Evolutionary conservation across 345 rosid species (phyloP).

Genomic region (Gossypium anomalum): DNA sequence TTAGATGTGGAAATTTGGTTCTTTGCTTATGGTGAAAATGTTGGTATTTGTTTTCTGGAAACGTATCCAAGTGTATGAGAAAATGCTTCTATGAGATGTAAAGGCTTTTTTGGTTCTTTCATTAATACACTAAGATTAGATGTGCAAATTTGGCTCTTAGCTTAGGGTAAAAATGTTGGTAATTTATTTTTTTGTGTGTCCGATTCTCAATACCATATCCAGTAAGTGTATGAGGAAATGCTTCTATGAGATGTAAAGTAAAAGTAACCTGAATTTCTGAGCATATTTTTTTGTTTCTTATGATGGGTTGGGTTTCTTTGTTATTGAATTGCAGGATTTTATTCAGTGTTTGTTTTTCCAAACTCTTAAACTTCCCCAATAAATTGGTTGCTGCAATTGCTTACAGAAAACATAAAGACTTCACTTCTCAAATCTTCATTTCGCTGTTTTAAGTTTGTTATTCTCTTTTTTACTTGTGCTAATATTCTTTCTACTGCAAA

Average conservation of each 20-base stretch:
- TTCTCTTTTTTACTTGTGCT: background rate
- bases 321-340: background rate
- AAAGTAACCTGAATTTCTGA: background rate
- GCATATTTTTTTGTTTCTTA: no score
- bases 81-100: background rate
- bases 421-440: background rate
- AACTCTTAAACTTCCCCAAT: background rate
- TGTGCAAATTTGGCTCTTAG: background rate
- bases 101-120: background rate
- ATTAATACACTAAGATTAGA: background rate
- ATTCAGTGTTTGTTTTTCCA: background rate
- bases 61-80: background rate
- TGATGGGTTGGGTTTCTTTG: background rate
- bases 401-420: background rate
- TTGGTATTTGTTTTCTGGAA: background rate
- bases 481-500: background rate
- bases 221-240: background rate
- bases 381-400: background rate
- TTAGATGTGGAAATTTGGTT: background rate
- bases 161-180: background rate
- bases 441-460: background rate
- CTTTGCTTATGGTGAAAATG: background rate
- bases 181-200: background rate
- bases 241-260: background rate
- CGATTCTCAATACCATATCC: background rate